A percentile compares a stretch with the other conserved stretches of the same genome.
These are phyloP conservation scores for Arthromyces matolae DNA, from an alignment of 768 basidiomycete species.

Conservation along the genomic window DNA sequence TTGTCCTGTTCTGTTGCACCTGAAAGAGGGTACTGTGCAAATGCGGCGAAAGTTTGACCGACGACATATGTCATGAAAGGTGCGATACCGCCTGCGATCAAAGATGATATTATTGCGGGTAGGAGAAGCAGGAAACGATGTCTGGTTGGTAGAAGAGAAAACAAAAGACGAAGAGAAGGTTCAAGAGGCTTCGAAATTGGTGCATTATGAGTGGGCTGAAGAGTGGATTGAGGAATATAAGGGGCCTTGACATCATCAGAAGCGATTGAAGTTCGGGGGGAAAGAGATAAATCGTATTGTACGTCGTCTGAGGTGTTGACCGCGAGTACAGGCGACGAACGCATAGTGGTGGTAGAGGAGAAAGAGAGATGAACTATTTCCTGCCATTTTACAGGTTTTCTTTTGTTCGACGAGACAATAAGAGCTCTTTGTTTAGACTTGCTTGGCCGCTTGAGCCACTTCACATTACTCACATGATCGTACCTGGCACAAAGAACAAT, in stretches of 20 bases:
- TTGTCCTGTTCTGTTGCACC: slow-evolving; percentile 37
- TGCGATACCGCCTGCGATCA: slow-evolving; percentile 65
- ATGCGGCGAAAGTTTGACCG: slow-evolving; percentile 72
- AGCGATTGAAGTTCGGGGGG: slow-evolving; percentile 15
- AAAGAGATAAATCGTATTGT: slow-evolving; percentile 14
- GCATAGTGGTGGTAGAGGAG: slow-evolving; percentile 19
- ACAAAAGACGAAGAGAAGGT: slow-evolving; percentile 43
- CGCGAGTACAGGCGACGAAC: slow-evolving; percentile 14
- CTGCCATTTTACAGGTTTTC: background rate
- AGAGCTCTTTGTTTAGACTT: background rate
- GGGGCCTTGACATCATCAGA: slow-evolving; percentile 14
- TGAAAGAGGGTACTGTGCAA: slow-evolving; percentile 51
- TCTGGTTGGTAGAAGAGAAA: slow-evolving; percentile 57
- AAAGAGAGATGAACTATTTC: slow-evolving; percentile 1
- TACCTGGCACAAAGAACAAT: too few relatives aligned
- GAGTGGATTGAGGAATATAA: slow-evolving; percentile 1
- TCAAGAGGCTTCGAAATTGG: slow-evolving; percentile 7
- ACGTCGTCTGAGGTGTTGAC: slow-evolving; percentile 15
- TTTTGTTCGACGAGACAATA: slow-evolving; percentile 11
- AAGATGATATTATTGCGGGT: slow-evolving; percentile 63
- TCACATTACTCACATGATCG: slow-evolving; percentile 3
- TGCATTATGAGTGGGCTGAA: background rate
- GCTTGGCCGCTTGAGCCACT: too few relatives aligned
- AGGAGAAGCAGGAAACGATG: slow-evolving; percentile 56
- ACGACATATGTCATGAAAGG: slow-evolving; percentile 86